Evolutionary conservation across 2,329 filamentous ascomycete species (phyloP), one percentile per base, ranked within the genome.

Genomic region (Chrysoporthe deuterocubensis): DNA sequence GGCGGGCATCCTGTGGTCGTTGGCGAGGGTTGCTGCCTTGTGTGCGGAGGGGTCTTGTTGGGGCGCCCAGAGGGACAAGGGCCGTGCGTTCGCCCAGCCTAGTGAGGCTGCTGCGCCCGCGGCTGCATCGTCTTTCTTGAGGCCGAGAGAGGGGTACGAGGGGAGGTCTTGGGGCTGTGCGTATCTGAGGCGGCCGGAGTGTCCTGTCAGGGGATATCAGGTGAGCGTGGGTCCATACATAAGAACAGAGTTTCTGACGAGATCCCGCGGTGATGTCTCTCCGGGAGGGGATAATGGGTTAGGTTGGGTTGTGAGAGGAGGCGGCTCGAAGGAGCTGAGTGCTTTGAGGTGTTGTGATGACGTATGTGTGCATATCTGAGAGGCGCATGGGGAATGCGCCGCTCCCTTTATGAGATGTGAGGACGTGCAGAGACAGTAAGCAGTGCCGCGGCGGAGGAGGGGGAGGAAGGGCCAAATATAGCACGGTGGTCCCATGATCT

Each of bases 31-130:
- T 18, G 76, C 77, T 58, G 76, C 75, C 37, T 69, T 73, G 42
- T 75, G 76, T 60, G 89, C 89, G 11, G 85, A 85, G 40, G 87
- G 82, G n/a, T 83, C 85, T 57, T 84, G 84, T 71, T 88, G 84
- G 21, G 90, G 88, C 75, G 87, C 90, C 89, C 89, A 92, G 75
- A 83, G 81, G 76, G 92, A 85, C 62, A 89, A 81, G 2, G 87
- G 77, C 72, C 88, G 87, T 74, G 57, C 50, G 44, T 66, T 68
- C 44, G 69, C 84, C 83, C 92, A 92, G 62, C 92, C 92, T 58
- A 95, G 81, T 63, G 85, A 87, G 52, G 92, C 92, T 65, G 93
- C 93, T 66, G 91, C 88, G 71, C 90, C 87, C 69, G 92, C 92
- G 67, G 92, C 92, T 63, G 84, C 82, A 73, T 80, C 82, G 72